Evolutionary conservation across 345 rosid genomes (phyloP).

Genomic region (Lepidium didymum): DNA sequence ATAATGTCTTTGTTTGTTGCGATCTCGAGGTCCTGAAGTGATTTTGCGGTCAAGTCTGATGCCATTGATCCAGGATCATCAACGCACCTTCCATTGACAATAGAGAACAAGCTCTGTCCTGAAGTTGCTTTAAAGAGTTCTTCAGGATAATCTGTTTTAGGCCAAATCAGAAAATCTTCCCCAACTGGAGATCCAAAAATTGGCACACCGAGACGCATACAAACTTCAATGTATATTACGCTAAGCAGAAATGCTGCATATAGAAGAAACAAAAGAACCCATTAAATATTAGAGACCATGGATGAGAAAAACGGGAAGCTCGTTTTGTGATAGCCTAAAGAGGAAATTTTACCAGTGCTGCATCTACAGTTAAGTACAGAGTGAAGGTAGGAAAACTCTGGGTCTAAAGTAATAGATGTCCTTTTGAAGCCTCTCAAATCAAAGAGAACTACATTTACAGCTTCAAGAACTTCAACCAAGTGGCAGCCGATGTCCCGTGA

Average conservation of each 20-base stretch:
- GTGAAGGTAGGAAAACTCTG: constrained; percentile 65
- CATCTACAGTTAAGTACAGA: constrained; percentile 60
- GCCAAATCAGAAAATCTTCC: constrained; percentile 96
- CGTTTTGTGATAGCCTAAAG: constrained; percentile 6
- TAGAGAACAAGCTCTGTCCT: constrained; percentile 80
- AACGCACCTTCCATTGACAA: constrained; percentile 82
- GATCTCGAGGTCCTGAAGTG: constrained; percentile 73
- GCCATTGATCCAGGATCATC: constrained; percentile 88
- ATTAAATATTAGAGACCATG: not conserved
- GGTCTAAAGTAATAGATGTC: constrained; percentile 50
- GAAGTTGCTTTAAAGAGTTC: constrained; percentile 76
- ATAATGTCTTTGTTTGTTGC: constrained; percentile 80
- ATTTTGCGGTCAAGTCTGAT: constrained; percentile 72
- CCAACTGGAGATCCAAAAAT: constrained; percentile 95
- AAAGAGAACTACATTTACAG: constrained; percentile 75
- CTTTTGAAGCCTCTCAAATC: constrained; percentile 75
- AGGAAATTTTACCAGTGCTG: constrained; percentile 64
- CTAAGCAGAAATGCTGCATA: constrained; percentile 80
- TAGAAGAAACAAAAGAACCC: not conserved
- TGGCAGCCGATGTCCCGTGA: constrained; percentile 80
- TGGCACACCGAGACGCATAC: constrained; percentile 60
- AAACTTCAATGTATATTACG: constrained; percentile 89
- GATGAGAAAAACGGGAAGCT: not conserved
- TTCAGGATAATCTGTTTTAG: constrained; percentile 75
- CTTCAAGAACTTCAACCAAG: constrained; percentile 70